Evolutionary conservation across 805 yeast species (phyloP), one percentile per base, ranked within the genome.

Genomic region (Nakazawaea anatomiae): DNA sequence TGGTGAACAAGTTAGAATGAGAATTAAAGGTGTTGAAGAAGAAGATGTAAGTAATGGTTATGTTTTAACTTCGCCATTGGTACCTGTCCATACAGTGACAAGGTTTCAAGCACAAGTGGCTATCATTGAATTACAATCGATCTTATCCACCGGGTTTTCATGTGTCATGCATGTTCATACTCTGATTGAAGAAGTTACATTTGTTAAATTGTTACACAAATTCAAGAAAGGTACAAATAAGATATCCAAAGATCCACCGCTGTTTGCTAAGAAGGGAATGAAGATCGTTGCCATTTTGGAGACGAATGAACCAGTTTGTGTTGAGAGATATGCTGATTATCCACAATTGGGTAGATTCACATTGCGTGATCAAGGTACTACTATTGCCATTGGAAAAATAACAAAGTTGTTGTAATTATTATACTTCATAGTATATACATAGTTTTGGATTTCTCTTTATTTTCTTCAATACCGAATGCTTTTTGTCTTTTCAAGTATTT

Each of bases 111-210:
- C 98, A 5, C 96, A 92, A 71, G 81, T 94, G 57, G 98, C 97
- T 51, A 88, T 94, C 71, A 97, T 94, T 53, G 99, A 94, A 73
- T 82, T 94, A 70, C 90, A 88, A 73, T 87, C 96, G 18, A 94
- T 94, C 64, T 76, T 94, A 64, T 88, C 99, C 4, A 83, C 95
- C 47, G 99, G 99, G 52, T 94, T 83, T 76, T 83, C 97, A 11
- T 94, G 98, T 79, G 97, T 94, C 51, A 92, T 94, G 97, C 99
- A 94, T 66, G 86, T 94, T 60, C 99, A 94, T 75, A 89, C 98
- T 47, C 98, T 98, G 51, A 90, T 92, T 60, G 98, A 94, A 73
- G 99, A 94, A 71, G 96, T 94, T 48, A 77, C 78, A 29, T 81
- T 94, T 65, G 76, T 84, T 48, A 83, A 83, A 62, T 78, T 94